Evolutionary conservation across 2,329 filamentous ascomycete species (phyloP).

Genomic region (Xylariomycetidae sp.): DNA sequence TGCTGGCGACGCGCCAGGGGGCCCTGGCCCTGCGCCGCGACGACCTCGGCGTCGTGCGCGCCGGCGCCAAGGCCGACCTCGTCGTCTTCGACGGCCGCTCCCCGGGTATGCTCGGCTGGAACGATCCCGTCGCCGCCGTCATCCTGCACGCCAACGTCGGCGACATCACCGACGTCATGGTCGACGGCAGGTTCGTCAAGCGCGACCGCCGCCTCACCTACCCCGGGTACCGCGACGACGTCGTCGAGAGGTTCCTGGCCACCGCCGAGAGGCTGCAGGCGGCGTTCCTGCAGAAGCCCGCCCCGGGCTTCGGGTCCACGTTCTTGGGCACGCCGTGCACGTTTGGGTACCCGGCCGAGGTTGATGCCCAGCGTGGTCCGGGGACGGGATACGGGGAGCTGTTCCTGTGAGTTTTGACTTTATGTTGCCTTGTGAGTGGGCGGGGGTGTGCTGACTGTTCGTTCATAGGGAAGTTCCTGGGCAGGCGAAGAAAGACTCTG

Average conservation of each 20-base stretch:
- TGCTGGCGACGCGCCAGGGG: constrained; percentile 48
- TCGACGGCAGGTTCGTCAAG: constrained; percentile 46
- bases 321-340: constrained; percentile 15
- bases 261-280: constrained; percentile 30
- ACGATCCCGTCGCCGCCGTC: constrained; percentile 50
- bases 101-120: constrained; percentile 49
- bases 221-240: constrained; percentile 19
- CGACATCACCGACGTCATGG: constrained; percentile 46
- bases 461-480: not conserved
- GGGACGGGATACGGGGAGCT: constrained; percentile 20
- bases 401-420: constrained; percentile 11
- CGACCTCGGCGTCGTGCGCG: constrained; percentile 45
- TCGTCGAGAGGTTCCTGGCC: constrained; percentile 27
- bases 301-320: constrained; percentile 20
- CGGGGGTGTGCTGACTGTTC: not conserved
- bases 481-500: constrained; percentile 1
- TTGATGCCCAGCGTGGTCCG: constrained; percentile 14
- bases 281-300: constrained; percentile 17
- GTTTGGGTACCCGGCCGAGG: constrained; percentile 12
- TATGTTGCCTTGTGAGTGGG: not conserved
- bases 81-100: constrained; percentile 47
- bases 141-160: constrained; percentile 50
- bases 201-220: constrained; percentile 32
- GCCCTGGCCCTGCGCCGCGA: constrained; percentile 44
- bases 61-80: constrained; percentile 50